These are phyloP conservation scores for Alternaria ethzedia DNA, from an alignment of 2,329 filamentous ascomycete species.

Conservation along the genomic window DNA sequence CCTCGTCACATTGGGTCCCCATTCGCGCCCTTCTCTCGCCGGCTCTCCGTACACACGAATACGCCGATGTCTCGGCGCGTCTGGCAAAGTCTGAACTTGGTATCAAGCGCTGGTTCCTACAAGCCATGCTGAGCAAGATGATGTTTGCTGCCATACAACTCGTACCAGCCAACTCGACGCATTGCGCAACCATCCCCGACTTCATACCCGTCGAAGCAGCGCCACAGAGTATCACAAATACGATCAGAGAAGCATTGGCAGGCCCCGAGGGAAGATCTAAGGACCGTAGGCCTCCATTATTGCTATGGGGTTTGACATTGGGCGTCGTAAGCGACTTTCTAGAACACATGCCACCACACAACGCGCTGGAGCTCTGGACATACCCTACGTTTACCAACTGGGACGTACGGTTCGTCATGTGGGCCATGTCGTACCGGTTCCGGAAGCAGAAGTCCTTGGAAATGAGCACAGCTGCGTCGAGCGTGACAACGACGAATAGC, in stretches of 20 bases:
- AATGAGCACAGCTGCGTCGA: conserved; percentile 27
- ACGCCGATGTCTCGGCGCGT: conserved; percentile 68
- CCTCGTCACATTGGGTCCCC: conserved; percentile 73
- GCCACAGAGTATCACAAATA: conserved; percentile 16
- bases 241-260: conserved; percentile 22
- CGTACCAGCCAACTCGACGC: conserved; percentile 66
- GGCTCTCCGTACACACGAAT: conserved; percentile 65
- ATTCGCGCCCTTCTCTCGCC: conserved; percentile 66
- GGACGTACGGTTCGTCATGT: conserved; percentile 66
- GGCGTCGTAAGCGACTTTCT: conserved; percentile 72
- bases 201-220: conserved; percentile 49
- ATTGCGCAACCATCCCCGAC: conserved; percentile 61
- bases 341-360: conserved; percentile 69
- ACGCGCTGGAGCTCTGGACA: conserved; percentile 67
- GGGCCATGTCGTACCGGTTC: conserved; percentile 65
- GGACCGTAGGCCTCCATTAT: conserved; percentile 55
- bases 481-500: conserved; percentile 2
- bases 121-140: conserved; percentile 68
- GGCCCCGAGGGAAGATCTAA: conserved; percentile 38
- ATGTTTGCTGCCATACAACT: conserved; percentile 70
- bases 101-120: conserved; percentile 61
- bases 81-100: conserved; percentile 63
- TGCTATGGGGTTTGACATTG: conserved; percentile 73
- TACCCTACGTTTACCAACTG: conserved; percentile 72
- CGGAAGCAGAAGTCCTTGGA: conserved; percentile 46